Evolutionary conservation across 192 early-diverging fungal genomes (phyloP).

Genomic region (Coemansia sp.): DNA sequence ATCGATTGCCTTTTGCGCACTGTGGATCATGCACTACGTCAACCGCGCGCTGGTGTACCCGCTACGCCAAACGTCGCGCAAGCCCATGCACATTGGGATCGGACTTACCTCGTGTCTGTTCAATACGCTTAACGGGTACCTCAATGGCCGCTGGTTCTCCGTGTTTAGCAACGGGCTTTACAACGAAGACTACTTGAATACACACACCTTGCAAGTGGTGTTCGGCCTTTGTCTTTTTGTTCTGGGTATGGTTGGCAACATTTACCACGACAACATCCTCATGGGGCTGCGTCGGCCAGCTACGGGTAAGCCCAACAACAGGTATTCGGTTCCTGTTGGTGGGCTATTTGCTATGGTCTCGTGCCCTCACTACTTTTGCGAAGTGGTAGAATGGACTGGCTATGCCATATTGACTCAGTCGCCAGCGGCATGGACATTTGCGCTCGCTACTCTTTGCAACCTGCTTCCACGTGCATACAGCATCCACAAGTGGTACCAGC

Average conservation of each 20-base stretch:
- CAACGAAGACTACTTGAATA: not conserved
- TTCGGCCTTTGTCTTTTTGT: slow-evolving; percentile 21
- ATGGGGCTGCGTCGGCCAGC: slow-evolving; percentile 21
- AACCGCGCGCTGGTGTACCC: slow-evolving; percentile 53
- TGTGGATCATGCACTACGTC: slow-evolving; percentile 46
- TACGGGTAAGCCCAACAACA: not conserved
- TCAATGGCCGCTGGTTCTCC: slow-evolving; percentile 51
- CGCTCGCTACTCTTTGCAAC: slow-evolving; percentile 33
- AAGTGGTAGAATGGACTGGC: slow-evolving; percentile 52
- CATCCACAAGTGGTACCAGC: slow-evolving; percentile 49
- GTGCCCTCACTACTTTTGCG: slow-evolving; percentile 57
- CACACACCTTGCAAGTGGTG: slow-evolving; percentile 2
- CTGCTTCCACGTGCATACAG: slow-evolving; percentile 46
- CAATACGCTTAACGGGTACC: slow-evolving; percentile 52
- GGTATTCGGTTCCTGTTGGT: slow-evolving; percentile 40
- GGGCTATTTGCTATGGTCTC: slow-evolving; percentile 48
- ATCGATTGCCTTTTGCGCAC: not conserved
- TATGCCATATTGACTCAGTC: slow-evolving; percentile 42
- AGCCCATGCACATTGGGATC: slow-evolving; percentile 50
- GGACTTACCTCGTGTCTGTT: slow-evolving; percentile 40
- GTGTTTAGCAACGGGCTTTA: not conserved
- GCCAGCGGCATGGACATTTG: slow-evolving; percentile 54
- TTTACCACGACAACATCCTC: slow-evolving; percentile 49
- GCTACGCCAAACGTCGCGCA: slow-evolving; percentile 36
- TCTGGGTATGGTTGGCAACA: slow-evolving; percentile 34